phyloP scores from a whole-genome alignment of 1,139 yeast species.

The Yamadazyma kanchanaburiensis region DNA sequence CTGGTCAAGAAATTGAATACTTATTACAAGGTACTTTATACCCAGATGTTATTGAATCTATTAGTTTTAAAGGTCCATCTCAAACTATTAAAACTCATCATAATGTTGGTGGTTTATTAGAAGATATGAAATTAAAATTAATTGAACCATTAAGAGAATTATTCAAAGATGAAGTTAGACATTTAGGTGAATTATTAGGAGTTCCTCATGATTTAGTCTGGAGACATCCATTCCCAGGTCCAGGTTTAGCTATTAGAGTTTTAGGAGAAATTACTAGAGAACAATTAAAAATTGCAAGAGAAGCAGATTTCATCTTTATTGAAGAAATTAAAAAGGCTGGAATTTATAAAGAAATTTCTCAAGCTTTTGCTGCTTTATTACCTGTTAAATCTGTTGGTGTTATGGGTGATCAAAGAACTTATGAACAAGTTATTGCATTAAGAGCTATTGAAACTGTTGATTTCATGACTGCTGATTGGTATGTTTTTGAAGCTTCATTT shows the following conservation, averaged over 20 bases:
- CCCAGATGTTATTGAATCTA: slow-evolving; percentile 98
- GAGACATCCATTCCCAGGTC: slow-evolving; percentile 99
- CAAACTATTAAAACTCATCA: slow-evolving; percentile 99
- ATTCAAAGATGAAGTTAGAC: slow-evolving; percentile 98
- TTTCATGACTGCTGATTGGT: slow-evolving; percentile 99
- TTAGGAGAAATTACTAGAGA: slow-evolving; percentile 92
- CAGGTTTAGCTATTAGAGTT: slow-evolving; percentile 98
- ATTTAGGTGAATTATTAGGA: slow-evolving; percentile 89
- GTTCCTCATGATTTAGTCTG: slow-evolving; percentile 96
- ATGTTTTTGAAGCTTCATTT: slow-evolving; percentile 86
- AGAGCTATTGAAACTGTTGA: slow-evolving; percentile 97
- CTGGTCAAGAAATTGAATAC: slow-evolving; percentile 88
- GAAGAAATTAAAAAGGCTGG: slow-evolving; percentile 95
- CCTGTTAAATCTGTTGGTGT: slow-evolving; percentile 99
- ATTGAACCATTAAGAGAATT: slow-evolving; percentile 98
- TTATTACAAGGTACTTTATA: slow-evolving; percentile 95
- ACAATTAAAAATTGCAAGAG: slow-evolving; percentile 95
- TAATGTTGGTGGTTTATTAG: slow-evolving; percentile 97
- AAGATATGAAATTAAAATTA: slow-evolving; percentile 95
- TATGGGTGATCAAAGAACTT: slow-evolving; percentile 99
- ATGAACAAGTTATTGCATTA: slow-evolving; percentile 97
- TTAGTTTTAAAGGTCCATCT: slow-evolving; percentile 98
- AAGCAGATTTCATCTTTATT: slow-evolving; percentile 93
- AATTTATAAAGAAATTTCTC: slow-evolving; percentile 86
- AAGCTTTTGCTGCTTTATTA: slow-evolving; percentile 94